phyloP scores from a whole-genome alignment of 1,139 yeast species.

The Zygoascus meyerae region DNA sequence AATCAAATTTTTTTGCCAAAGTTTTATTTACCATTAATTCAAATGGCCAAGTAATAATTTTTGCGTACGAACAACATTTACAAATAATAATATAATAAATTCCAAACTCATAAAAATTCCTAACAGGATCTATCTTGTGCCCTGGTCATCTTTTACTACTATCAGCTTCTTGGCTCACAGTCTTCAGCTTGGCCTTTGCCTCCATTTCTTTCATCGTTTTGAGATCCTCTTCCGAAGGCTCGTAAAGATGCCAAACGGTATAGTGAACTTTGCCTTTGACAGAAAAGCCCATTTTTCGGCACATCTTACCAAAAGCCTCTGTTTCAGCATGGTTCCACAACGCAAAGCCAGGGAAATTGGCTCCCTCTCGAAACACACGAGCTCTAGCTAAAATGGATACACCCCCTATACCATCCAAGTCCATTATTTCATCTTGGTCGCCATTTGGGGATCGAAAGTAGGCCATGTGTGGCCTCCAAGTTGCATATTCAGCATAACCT shows the following conservation, averaged over 20 bases:
- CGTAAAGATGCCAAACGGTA: conserved; percentile 88
- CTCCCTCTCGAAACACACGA: conserved; percentile 68
- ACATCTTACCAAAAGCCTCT: conserved; percentile 84
- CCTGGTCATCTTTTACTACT: background rate
- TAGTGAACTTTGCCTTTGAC: conserved; percentile 84
- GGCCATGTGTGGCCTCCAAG: conserved; percentile 90
- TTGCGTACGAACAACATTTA: too few species aligned
- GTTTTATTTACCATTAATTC: too few species aligned
- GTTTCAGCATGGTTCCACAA: conserved; percentile 89
- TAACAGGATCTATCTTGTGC: too few species aligned
- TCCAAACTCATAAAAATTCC: too few species aligned
- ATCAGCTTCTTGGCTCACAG: conserved; percentile 1
- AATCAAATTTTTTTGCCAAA: conserved; percentile 46
- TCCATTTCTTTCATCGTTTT: conserved; percentile 67
- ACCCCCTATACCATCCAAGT: conserved; percentile 88
- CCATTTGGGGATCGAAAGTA: conserved; percentile 79
- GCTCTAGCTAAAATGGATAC: conserved; percentile 80
- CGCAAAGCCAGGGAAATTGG: conserved; percentile 85
- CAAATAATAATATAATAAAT: too few species aligned
- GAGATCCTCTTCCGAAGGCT: conserved; percentile 89
- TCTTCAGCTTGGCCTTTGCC: conserved; percentile 26
- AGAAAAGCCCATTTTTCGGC: conserved; percentile 70
- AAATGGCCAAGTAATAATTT: too few species aligned
- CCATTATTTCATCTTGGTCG: conserved; percentile 82
- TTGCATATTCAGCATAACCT: conserved; percentile 86